Conservation (phyloP, 768 basidiomycete genomes). For the Xerocomellus dryophilus region DNA sequence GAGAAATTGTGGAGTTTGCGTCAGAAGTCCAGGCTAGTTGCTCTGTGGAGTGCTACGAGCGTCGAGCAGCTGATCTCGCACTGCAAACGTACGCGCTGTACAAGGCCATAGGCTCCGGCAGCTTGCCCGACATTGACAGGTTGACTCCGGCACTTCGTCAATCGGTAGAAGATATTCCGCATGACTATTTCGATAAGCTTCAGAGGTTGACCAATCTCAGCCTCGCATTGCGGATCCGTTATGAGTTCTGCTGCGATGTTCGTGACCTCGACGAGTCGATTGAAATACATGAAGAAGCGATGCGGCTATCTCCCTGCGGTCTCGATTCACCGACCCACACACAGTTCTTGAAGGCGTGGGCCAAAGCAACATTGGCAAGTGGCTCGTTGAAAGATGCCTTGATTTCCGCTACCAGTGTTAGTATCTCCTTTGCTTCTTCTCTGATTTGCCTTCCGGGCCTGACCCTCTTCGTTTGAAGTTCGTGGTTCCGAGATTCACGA, state of each 20-base stretch:
- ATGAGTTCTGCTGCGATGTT: background rate
- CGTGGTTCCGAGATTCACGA: background rate
- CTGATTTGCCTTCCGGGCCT: background rate
- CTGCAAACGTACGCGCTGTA: background rate
- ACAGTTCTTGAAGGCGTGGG: background rate
- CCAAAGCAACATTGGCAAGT: background rate
- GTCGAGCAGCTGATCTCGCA: background rate
- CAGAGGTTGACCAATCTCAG: constrained; percentile 13
- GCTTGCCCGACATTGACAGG: background rate
- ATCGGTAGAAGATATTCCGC: background rate
- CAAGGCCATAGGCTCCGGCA: background rate
- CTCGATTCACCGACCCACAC: background rate
- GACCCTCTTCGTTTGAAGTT: background rate
- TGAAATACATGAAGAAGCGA: background rate
- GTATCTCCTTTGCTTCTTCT: background rate
- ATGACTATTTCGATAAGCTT: constrained; percentile 4
- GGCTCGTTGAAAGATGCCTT: background rate
- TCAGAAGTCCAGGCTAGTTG: background rate
- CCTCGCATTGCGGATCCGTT: constrained; percentile 5
- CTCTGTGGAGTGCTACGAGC: background rate
- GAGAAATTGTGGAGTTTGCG: background rate
- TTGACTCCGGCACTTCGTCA: background rate
- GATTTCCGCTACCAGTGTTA: background rate
- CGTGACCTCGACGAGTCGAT: constrained; percentile 20
- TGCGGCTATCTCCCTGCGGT: background rate